Evolutionary conservation across 1,284 basidiomycete species (phyloP).

Genomic region (Rugosomyces carneus): DNA sequence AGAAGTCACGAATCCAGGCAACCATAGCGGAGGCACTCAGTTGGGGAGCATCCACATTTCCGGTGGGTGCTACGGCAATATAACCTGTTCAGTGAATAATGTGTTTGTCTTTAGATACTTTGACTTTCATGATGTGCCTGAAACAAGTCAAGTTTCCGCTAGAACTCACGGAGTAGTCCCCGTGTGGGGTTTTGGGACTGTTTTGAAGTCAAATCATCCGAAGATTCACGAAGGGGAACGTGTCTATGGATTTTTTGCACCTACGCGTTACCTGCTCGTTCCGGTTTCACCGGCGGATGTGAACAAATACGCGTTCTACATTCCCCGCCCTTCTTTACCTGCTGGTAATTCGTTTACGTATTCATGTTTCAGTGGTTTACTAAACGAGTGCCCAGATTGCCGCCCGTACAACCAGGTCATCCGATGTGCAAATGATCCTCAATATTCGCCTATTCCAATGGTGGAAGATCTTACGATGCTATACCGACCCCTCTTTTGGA

Average conservation of each 20-base stretch:
- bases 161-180: constrained; percentile 55
- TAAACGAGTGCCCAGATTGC: constrained; percentile 35
- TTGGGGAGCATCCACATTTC: constrained; percentile 60
- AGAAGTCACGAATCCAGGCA: constrained; percentile 57
- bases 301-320: constrained; percentile 46
- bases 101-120: constrained; percentile 42
- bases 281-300: constrained; percentile 42
- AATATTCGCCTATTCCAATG: constrained; percentile 39
- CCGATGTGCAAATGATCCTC: constrained; percentile 47
- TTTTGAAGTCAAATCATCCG: constrained; percentile 41
- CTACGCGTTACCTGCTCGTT: constrained; percentile 47
- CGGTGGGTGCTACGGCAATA: constrained; percentile 29
- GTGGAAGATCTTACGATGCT: constrained; percentile 59
- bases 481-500: constrained; percentile 64
- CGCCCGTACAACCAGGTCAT: constrained; percentile 60
- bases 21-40: constrained; percentile 50
- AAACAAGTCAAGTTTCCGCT: constrained; percentile 29
- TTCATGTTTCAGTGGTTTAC: not conserved
- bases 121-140: constrained; percentile 50
- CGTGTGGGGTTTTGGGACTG: constrained; percentile 61
- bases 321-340: constrained; percentile 52
- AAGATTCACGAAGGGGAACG: constrained; percentile 46
- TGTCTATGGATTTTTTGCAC: constrained; percentile 59
- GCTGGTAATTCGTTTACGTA: constrained; percentile 31
- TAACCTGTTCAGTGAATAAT: not conserved